These are phyloP conservation scores for Madurella mycetomatis DNA, from an alignment of 2,329 filamentous ascomycete species.

Conservation along the genomic window DNA sequence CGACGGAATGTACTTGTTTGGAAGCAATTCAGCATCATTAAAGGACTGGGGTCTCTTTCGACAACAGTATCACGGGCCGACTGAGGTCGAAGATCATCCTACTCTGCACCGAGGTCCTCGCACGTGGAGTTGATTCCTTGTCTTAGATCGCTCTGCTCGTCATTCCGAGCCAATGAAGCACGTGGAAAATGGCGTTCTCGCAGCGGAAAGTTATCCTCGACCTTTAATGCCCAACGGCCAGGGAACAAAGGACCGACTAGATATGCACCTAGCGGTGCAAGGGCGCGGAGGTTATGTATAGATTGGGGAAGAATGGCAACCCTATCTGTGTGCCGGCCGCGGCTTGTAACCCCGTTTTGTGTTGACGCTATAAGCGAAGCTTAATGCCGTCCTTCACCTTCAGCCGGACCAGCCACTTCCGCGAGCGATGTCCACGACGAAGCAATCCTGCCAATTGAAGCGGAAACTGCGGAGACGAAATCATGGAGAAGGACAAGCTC, in stretches of 20 bases:
- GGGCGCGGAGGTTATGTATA: constrained; percentile 13
- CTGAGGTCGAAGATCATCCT: not conserved
- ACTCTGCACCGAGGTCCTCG: not conserved
- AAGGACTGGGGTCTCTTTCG: not conserved
- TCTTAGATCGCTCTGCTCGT: constrained; percentile 4
- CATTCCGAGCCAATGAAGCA: constrained; percentile 1
- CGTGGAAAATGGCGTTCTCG: not conserved
- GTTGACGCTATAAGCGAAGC: not conserved
- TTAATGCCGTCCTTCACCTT: too few relatives aligned
- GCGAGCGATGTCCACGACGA: not conserved
- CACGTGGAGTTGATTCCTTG: constrained; percentile 4
- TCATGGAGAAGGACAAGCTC: not conserved
- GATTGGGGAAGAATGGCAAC: constrained; percentile 6
- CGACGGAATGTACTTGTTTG: not conserved
- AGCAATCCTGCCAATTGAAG: not conserved
- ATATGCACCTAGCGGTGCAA: constrained; percentile 11
- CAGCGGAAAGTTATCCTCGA: not conserved
- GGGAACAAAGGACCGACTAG: constrained; percentile 23
- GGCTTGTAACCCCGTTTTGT: not conserved
- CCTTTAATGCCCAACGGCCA: not conserved
- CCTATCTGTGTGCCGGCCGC: not conserved
- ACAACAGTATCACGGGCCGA: constrained; percentile 5
- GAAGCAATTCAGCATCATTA: not conserved
- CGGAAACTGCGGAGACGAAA: constrained; percentile 2
- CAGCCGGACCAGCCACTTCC: not conserved